Percentiles rank a stretch among this genome's conserved stretches.
Evolutionary conservation across 768 basidiomycete species (phyloP).

Genomic region (Naganishia randhawae): DNA sequence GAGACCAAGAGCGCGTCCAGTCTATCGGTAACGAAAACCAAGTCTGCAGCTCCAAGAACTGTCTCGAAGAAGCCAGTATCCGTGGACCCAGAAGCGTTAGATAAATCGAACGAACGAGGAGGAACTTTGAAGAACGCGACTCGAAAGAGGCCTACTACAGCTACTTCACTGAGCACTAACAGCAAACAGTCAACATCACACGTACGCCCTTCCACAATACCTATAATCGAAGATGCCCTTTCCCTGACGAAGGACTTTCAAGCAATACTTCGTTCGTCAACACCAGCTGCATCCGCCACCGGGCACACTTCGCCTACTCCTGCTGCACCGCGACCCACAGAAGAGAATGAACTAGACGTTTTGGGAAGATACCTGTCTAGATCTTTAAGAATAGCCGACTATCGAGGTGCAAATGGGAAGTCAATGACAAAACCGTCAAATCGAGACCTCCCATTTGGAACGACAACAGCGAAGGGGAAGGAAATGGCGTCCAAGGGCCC

Average conservation of each 20-base stretch:
- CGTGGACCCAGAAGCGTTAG: no score
- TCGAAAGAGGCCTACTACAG: background rate
- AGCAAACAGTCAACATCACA: background rate
- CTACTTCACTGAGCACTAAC: background rate
- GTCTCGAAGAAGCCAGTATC: background rate
- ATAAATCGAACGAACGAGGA: background rate
- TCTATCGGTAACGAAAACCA: background rate
- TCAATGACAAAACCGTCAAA: background rate
- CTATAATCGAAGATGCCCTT: background rate
- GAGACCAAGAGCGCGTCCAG: background rate
- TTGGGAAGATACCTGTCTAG: slow-evolving; percentile 12
- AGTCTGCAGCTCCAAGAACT: background rate
- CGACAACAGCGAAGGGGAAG: background rate
- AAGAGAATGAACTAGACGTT: slow-evolving; percentile 6
- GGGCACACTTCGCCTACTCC: background rate
- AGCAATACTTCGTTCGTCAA: background rate
- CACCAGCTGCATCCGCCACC: background rate
- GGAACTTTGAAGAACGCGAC: background rate
- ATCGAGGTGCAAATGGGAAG: background rate
- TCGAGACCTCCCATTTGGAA: background rate
- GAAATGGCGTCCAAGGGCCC: background rate
- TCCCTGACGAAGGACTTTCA: slow-evolving; percentile 16
- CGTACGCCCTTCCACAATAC: background rate
- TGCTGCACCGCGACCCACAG: background rate
- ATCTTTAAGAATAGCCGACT: background rate